Conservation (phyloP, 129 eudicot species). For the Logfia minima region DNA sequence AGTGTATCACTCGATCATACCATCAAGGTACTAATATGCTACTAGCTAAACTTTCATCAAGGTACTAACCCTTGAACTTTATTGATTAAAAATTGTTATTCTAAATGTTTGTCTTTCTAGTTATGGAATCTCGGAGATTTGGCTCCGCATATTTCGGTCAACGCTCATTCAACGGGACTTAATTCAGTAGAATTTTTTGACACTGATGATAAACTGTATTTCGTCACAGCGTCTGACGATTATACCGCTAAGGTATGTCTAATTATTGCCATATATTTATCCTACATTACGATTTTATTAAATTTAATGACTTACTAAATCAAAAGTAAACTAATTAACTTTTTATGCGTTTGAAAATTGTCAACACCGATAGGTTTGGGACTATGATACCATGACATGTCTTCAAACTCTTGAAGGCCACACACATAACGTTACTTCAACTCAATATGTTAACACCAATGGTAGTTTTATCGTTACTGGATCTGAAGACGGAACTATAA, state of each 20-base stretch:
- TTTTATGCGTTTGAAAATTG: neutral
- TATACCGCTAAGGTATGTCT: constrained; percentile 72
- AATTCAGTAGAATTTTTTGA: constrained; percentile 72
- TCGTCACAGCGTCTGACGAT: constrained; percentile 86
- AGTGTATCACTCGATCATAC: constrained; percentile 49
- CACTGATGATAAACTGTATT: constrained; percentile 55
- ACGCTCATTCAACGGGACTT: constrained; percentile 73
- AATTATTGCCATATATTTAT: neutral
- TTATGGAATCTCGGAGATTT: constrained; percentile 82
- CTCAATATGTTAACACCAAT: constrained; percentile 36
- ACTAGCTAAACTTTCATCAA: neutral
- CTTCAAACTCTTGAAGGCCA: constrained; percentile 73
- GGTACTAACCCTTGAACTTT: neutral
- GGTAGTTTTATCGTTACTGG: constrained; percentile 56
- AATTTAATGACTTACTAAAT: no score
- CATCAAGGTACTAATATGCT: constrained; percentile 43
- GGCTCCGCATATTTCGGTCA: constrained; percentile 62
- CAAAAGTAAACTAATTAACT: neutral
- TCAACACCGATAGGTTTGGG: neutral
- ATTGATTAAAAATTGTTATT: no score
- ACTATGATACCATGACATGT: constrained; percentile 53
- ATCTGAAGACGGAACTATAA: constrained; percentile 63
- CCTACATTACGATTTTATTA: no score
- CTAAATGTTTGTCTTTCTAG: constrained; percentile 37
- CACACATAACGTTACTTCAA: constrained; percentile 56